Percentiles rank a stretch among this genome's conserved stretches.
phyloP scores from a whole-genome alignment of 2,329 filamentous ascomycete species.

The Sporothrix luriei region DNA sequence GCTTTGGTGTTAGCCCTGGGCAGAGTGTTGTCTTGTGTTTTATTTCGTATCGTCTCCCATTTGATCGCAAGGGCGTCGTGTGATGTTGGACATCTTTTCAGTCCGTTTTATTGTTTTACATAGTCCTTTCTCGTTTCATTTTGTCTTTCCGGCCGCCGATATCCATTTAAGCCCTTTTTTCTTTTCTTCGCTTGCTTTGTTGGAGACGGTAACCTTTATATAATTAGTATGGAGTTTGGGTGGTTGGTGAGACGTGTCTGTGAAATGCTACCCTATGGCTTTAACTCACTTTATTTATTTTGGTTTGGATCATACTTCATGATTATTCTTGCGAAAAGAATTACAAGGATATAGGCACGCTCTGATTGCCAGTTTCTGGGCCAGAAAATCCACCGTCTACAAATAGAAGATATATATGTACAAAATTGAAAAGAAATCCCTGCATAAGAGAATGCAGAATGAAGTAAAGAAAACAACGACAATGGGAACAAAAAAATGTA shows the following conservation, averaged over 20 bases:
- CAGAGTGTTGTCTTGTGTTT: background rate
- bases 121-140: background rate
- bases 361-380: background rate
- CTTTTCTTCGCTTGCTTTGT: background rate
- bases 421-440: background rate
- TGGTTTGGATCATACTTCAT: background rate
- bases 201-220: background rate
- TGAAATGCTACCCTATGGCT: background rate
- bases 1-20: background rate
- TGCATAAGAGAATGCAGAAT: background rate
- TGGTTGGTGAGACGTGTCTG: background rate
- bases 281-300: background rate
- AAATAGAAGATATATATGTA: constrained; percentile 10
- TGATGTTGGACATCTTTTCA: background rate
- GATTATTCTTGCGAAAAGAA: background rate
- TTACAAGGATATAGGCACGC: background rate
- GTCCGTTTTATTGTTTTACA: background rate
- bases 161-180: constrained; percentile 19
- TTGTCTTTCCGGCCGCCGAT: background rate
- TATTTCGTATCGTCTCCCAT: background rate
- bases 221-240: constrained; percentile 1
- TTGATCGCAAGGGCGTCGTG: background rate
- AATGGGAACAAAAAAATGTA: background rate
- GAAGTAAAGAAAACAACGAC: background rate
- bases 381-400: background rate